Percentiles rank a stretch among this genome's conserved stretches.
Evolutionary conservation across 2,329 filamentous ascomycete species (phyloP).

Genomic region (Orbilia oligospora): DNA sequence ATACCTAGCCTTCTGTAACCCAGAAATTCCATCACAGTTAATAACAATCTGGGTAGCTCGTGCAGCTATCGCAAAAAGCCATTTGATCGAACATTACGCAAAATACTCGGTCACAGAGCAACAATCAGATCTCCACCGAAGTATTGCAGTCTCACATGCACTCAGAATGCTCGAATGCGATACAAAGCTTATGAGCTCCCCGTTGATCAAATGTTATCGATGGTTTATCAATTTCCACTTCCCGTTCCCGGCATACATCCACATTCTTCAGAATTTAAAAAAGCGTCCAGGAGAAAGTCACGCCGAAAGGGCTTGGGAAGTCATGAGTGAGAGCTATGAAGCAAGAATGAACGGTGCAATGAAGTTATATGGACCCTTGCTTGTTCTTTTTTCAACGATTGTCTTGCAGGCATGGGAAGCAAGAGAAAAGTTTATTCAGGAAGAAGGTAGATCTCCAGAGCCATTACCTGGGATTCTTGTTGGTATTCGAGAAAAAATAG

Average conservation of each 20-base stretch:
- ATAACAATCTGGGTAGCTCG: constrained; percentile 67
- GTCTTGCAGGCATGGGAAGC: constrained; percentile 77
- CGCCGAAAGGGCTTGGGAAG: constrained; percentile 74
- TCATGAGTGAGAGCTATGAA: constrained; percentile 73
- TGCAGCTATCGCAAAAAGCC: constrained; percentile 65
- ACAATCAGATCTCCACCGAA: neutral
- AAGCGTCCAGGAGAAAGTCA: constrained; percentile 65
- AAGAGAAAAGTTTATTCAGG: constrained; percentile 70
- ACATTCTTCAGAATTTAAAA: constrained; percentile 72
- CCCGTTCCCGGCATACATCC: constrained; percentile 75
- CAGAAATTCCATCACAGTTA: constrained; percentile 67
- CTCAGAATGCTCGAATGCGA: constrained; percentile 61
- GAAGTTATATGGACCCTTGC: constrained; percentile 72
- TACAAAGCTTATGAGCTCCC: constrained; percentile 53
- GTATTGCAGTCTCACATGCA: constrained; percentile 62
- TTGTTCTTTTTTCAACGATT: constrained; percentile 73
- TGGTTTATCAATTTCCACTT: constrained; percentile 76
- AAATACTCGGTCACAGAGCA: constrained; percentile 13
- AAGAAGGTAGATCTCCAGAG: constrained; percentile 66
- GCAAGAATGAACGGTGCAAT: constrained; percentile 69
- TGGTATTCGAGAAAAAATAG: constrained; percentile 23
- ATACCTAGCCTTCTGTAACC: constrained; percentile 65
- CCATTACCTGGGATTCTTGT: constrained; percentile 9
- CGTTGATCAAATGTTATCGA: constrained; percentile 68
- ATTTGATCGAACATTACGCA: constrained; percentile 66